Evolutionary conservation across 2,329 filamentous ascomycete genomes (phyloP).

Genomic region (Microascus cirrosus): DNA sequence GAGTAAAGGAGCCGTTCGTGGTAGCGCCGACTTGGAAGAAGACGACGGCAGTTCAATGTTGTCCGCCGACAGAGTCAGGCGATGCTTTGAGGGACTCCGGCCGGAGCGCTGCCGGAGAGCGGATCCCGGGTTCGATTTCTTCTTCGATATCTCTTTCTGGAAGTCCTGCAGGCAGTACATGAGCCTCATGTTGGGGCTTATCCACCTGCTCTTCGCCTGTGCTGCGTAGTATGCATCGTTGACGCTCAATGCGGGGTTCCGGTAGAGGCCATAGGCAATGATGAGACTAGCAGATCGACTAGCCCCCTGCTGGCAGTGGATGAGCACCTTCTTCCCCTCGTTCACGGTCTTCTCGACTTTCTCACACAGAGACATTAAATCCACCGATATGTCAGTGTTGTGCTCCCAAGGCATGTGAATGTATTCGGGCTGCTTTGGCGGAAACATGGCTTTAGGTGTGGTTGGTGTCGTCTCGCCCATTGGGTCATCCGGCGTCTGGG

Average conservation of each 20-base stretch:
- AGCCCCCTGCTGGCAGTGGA: constrained; percentile 80
- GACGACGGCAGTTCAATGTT: constrained; percentile 30
- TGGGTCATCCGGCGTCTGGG: constrained; percentile 22
- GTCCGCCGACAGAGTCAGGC: constrained; percentile 48
- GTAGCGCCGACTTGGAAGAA: constrained; percentile 32
- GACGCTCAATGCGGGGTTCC: constrained; percentile 63
- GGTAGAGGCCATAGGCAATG: constrained; percentile 75
- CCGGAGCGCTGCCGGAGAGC: constrained; percentile 37
- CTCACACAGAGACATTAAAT: constrained; percentile 65
- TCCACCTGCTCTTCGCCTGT: constrained; percentile 74
- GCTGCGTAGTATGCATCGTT: constrained; percentile 77
- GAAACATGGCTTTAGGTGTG: constrained; percentile 40
- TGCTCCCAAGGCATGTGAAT: constrained; percentile 84
- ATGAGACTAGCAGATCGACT: constrained; percentile 78
- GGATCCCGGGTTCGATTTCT: constrained; percentile 30
- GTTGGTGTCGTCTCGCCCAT: constrained; percentile 28
- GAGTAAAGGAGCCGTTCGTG: constrained; percentile 49
- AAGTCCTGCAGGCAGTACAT: constrained; percentile 86
- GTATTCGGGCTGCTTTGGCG: constrained; percentile 57
- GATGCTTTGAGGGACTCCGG: constrained; percentile 48
- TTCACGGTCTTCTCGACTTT: constrained; percentile 62
- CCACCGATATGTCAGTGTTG: constrained; percentile 73
- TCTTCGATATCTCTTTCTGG: constrained; percentile 49
- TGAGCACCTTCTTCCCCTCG: constrained; percentile 65
- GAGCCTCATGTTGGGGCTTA: constrained; percentile 83